Evolutionary conservation across 2,329 filamentous ascomycete species (phyloP).

Genomic region (Hymenoscyphus fructigenus): DNA sequence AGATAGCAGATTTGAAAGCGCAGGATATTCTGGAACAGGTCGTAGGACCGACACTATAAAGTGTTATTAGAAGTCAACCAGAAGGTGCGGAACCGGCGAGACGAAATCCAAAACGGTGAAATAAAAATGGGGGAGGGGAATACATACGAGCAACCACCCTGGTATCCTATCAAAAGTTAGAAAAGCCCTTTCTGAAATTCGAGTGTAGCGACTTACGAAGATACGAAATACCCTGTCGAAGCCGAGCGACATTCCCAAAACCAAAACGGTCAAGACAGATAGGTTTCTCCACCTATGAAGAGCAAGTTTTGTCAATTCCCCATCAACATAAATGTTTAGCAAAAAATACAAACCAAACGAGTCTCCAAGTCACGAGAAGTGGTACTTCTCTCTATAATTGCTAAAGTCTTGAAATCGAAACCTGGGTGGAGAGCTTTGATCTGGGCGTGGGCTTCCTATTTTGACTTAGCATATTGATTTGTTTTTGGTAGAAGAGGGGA

Average conservation of each 20-base stretch:
- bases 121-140: neutral
- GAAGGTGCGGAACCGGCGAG: neutral
- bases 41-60: neutral
- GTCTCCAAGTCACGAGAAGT: neutral
- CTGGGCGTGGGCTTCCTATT: neutral
- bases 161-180: neutral
- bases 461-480: neutral
- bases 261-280: neutral
- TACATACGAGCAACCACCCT: neutral
- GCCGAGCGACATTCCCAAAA: neutral
- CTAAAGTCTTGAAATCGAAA: neutral
- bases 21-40: neutral
- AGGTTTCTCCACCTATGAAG: neutral
- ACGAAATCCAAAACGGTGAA: too few relatives aligned
- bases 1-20: neutral
- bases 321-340: neutral
- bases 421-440: neutral
- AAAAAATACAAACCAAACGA: neutral
- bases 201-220: neutral
- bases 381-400: neutral
- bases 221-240: neutral
- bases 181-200: neutral
- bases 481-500: neutral
- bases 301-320: neutral
- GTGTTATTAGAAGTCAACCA: neutral